These are phyloP conservation scores for Boletus coccyginus DNA, from an alignment of 768 basidiomycete species.

Conservation along the genomic window DNA sequence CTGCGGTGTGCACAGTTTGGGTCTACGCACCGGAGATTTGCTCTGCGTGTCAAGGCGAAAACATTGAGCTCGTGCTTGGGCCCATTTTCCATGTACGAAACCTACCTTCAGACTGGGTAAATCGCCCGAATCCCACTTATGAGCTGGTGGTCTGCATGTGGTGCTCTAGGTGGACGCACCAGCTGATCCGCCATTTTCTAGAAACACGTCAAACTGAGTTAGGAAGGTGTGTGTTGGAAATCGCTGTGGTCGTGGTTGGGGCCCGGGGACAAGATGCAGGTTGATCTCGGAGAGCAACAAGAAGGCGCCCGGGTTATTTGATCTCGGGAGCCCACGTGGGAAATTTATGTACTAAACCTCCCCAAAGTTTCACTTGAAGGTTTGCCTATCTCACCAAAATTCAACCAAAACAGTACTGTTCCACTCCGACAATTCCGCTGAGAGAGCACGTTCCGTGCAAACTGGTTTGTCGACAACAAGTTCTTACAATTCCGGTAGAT, in stretches of 20 bases:
- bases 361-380: too few species aligned
- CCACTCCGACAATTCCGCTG: too few species aligned
- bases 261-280: neutral
- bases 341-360: too few species aligned
- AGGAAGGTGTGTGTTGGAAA: neutral
- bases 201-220: conserved; percentile 3
- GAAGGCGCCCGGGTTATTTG: conserved; percentile 6
- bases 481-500: too few species aligned
- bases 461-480: too few species aligned
- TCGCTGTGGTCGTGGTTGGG: conserved; percentile 2
- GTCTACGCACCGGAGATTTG: conserved; percentile 78
- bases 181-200: conserved; percentile 56
- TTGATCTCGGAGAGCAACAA: conserved; percentile 10
- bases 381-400: too few species aligned
- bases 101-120: conserved; percentile 55
- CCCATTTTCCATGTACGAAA: neutral
- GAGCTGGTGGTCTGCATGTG: conserved; percentile 10
- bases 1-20: neutral
- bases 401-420: too few species aligned
- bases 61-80: neutral
- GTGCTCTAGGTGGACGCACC: conserved; percentile 35
- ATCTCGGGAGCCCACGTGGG: conserved; percentile 30
- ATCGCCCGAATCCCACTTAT: conserved; percentile 12
- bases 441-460: too few species aligned
- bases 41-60: conserved; percentile 46